These are phyloP conservation scores for Pleurotus giganteus DNA, from an alignment of 768 basidiomycete species.

Conservation along the genomic window DNA sequence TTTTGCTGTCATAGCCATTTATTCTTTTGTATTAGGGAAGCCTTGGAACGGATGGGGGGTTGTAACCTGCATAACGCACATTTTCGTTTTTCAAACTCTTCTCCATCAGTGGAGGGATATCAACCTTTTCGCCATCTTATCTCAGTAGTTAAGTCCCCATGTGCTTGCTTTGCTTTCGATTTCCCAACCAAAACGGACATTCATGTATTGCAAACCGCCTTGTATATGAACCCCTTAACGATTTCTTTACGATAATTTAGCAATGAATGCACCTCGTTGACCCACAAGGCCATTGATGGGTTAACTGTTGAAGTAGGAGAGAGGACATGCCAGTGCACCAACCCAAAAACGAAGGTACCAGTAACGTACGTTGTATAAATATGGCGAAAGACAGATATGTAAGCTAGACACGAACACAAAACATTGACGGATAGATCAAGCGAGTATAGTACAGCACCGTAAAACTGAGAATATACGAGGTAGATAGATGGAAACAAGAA, in stretches of 20 bases:
- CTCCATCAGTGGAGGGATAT: background rate
- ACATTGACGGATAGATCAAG: background rate
- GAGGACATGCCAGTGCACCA: too few species aligned
- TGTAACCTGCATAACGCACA: background rate
- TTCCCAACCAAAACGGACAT: constrained; percentile 1
- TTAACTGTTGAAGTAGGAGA: too few species aligned
- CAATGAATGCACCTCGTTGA: background rate
- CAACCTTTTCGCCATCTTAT: background rate
- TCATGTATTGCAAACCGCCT: background rate
- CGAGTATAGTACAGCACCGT: background rate
- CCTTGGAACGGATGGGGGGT: background rate
- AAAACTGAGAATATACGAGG: too few species aligned
- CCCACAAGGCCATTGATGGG: background rate
- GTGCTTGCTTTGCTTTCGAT: constrained; percentile 4
- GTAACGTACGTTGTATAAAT: too few species aligned
- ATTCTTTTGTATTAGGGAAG: background rate
- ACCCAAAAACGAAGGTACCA: too few species aligned
- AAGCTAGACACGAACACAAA: background rate
- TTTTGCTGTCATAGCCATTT: background rate
- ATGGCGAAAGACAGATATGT: too few species aligned
- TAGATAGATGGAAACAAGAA: background rate
- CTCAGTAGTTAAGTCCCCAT: background rate
- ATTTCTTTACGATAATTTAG: background rate
- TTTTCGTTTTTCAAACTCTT: background rate
- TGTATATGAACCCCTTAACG: background rate